Base-by-base conservation (phyloP, 306 rosid genomes). In the Acacia melanoxylon region DNA sequence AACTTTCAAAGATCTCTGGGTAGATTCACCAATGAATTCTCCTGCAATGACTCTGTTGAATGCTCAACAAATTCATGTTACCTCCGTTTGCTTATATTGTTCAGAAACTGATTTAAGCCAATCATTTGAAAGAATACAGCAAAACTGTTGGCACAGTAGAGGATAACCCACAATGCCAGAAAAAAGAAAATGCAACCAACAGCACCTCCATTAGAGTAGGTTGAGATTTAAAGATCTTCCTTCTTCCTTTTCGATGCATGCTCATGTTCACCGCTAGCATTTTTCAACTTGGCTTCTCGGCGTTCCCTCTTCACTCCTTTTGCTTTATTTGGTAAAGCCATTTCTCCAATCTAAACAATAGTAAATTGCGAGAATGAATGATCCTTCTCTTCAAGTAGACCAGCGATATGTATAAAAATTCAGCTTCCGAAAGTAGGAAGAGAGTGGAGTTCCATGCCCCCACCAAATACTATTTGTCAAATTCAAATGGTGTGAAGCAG, bases 231-330 rank as follows among this genome's bases (percentile, higher is more conserved):
- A 33, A 89, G 62, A 81, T 87, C 92, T 70, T 91, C 92, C 78
- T 91, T 94, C 76, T 76, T 87, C 86, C 69, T 90, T 83, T 93
- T 95, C 0, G 93, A 80, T 16, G 89, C 83, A 35, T 77, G 90
- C 42, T 74, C 83, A 29, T 80, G 92, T 58, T 74, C 89, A 10
- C 81, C 84, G 4, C 71, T 77, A 51, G 66, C 80, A 20, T 65
- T 81, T 84, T 82, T 89, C 88, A 16, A 72, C 86, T 89, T 79
- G 35, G 96, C 94, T 89, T 92, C 96, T 25, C 98, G 91, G 54
- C 98, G 94, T 75, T 92, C 97, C 85, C 97, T 92, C 87, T 96
- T 96, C 71, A 96, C 78, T 82, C 99, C 99, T 51, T 93, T 96
- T 0, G 99, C 65, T 84, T 89, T 88, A 85, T 91, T 14, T n/a